Base-by-base conservation (phyloP, 2,329 filamentous ascomycete species). In the Ascochyta lentis region DNA sequence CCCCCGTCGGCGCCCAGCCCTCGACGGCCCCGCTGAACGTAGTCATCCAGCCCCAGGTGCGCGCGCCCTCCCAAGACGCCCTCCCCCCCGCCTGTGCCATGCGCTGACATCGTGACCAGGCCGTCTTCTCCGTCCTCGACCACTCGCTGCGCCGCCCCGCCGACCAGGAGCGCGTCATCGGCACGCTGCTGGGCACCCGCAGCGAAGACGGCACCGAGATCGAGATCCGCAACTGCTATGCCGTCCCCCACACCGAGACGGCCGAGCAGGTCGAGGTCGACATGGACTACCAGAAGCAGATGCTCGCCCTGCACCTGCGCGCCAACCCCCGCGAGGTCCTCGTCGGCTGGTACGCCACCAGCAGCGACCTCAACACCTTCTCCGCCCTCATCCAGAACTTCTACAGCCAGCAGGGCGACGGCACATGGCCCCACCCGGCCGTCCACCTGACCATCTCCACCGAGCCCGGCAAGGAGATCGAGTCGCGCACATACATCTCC, bases 221-320 rank as follows among this genome's bases (percentile, higher is more conserved):
- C 72, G 92, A 96, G 79, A 95, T 99, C 72, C 89, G 92, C 75
- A 96, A 92, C 74, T 94, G 92, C 81, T 99, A 99, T 77, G 95
- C 95, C 67, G 96, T 99, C 73, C 93, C 94, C 66, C 95, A 99
- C 83, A 98, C 94, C 67, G 95, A 99, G 81, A 96, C 94, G 68
- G 90, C 93, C 76, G 95, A 99, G 79, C 95, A 99, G 80, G 95
- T 99, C 71, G 95, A 99, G 80, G 95, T 99, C 63, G 95, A 99
- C 77, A 96, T 99, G 85, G 95, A 99, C 80, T 99, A 98, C 80
- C 95, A 99, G 82, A 98, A 98, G 86, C 93, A 94, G 79, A 99
- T 99, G 95, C 88, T 98, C 55, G 89, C 91, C 57, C 83, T 99
- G 69, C 94, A 96, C 77, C 87, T 98, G 67, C 94, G 94, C 80